A percentile compares a stretch with the other conserved stretches of the same genome.
phyloP scores from a whole-genome alignment of 2,329 filamentous ascomycete species.

The Arthrobotrys sinensis region DNA sequence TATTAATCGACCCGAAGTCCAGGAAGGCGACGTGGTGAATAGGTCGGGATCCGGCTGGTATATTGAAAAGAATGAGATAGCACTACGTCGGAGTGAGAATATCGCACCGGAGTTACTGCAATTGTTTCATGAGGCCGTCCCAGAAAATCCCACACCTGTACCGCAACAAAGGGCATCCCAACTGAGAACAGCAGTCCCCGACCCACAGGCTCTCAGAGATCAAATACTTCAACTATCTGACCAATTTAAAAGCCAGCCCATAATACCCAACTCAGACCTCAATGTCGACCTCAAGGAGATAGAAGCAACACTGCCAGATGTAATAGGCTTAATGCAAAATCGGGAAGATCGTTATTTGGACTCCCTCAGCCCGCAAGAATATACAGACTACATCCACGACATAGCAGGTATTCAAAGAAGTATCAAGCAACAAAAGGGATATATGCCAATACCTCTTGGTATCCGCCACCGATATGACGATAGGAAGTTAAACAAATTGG shows the following conservation, averaged over 20 bases:
- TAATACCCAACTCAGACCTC: not conserved
- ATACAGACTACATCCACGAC: not conserved
- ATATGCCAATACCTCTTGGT: constrained; percentile 32
- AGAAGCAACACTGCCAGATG: not conserved
- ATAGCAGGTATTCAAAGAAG: not conserved
- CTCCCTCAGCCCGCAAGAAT: not conserved
- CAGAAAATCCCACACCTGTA: no score
- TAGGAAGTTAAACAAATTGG: not conserved
- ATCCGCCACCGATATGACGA: constrained; percentile 5
- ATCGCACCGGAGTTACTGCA: no score
- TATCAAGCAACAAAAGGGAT: constrained; percentile 5
- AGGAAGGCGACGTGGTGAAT: constrained; percentile 10
- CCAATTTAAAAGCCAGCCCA: not conserved
- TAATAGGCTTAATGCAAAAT: not conserved
- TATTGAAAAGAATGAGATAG: constrained; percentile 8
- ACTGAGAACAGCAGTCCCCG: no score
- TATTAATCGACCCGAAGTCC: not conserved
- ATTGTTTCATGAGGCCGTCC: not conserved
- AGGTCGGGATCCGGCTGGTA: constrained; percentile 12
- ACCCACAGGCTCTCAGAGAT: not conserved
- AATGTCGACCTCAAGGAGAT: not conserved
- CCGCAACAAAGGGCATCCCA: not conserved
- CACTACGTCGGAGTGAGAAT: not conserved
- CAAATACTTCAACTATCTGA: not conserved
- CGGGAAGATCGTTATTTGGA: constrained; percentile 12